Evolutionary conservation across 2,329 filamentous ascomycete genomes (phyloP), one percentile per base, ranked within the genome.

Genomic region (Exophiala sideris): DNA sequence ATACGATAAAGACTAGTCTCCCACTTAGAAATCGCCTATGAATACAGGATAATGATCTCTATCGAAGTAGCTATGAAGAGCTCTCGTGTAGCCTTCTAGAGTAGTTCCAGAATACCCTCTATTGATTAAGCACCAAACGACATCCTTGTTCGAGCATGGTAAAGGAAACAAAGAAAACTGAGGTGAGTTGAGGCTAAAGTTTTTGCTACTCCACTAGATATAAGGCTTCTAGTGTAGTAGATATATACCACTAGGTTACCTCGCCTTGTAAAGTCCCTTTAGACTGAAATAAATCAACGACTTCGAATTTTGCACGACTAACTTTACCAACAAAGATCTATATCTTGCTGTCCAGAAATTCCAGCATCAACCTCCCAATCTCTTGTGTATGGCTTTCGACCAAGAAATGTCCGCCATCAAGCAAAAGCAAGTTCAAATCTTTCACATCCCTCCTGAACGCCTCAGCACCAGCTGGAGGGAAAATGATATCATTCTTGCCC

Each of bases 371-470:
- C 29, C 57, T 48, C 3, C 65, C 72, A 57, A 77, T 69, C 36
- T 71, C 62, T 45, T 64, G 64, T 3, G 67, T 63, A 45, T 73
- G 66, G 52, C 68, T 75, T 62, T 76, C 74, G 9, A 69, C 62
- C 11, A 79, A 77, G 71, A 84, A 84, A 68, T 84, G 81, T 0
- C 79, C 80, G 1, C 75, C 76, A 64, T 84, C 79, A 39, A 84
- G 62, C 45, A 79, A 69, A 56, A 74, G 69, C 36, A 83, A 62
- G 63, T 80, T 74, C 3, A 77, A 71, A 20, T 73, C 67, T 7
- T 71, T 67, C 11, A 79, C 65, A 68, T 85, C 80, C 18, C 63
- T 68, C 62, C 73, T 74, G 59, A 71, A 84, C 0, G 79, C 80
- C 66, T 82, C 75, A 0, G 81, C 81, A 0, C 81, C 82, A 0